Conservation (phyloP, 2,329 filamentous ascomycete genomes). For the Colletotrichum echinochloae region DNA sequence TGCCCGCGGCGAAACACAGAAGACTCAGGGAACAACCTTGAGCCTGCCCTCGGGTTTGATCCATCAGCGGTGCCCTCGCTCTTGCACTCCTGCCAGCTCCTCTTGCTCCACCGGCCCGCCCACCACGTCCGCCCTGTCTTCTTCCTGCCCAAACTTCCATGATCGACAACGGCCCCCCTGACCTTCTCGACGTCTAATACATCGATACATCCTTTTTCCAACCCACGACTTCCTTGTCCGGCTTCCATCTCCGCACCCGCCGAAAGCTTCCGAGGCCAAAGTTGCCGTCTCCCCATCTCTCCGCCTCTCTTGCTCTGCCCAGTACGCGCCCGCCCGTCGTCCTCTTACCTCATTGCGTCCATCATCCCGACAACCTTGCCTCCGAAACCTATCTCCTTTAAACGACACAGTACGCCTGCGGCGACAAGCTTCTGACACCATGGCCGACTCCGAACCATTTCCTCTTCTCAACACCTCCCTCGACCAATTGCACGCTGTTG, state of each 20-base stretch:
- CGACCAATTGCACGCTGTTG: slow-evolving; percentile 59
- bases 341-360: slow-evolving; percentile 13
- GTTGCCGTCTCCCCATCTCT: slow-evolving; percentile 2
- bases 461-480: slow-evolving; percentile 64
- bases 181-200: slow-evolving; percentile 35
- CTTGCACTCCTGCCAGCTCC: slow-evolving; percentile 18
- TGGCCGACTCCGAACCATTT: slow-evolving; percentile 61
- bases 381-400: slow-evolving; percentile 21
- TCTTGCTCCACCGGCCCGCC: slow-evolving; percentile 37
- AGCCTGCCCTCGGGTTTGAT: slow-evolving; percentile 15
- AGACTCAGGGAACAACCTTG: slow-evolving; percentile 38
- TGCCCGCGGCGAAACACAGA: slow-evolving; percentile 36
- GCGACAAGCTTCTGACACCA: slow-evolving; percentile 10
- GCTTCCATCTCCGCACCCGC: slow-evolving; percentile 16
- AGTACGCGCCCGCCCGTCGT: background rate
- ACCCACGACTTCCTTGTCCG: slow-evolving; percentile 12
- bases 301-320: background rate
- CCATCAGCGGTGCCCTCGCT: slow-evolving; percentile 7
- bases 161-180: slow-evolving; percentile 36
- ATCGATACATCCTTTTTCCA: slow-evolving; percentile 28
- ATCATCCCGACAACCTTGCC: slow-evolving; percentile 16
- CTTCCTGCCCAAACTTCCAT: slow-evolving; percentile 33
- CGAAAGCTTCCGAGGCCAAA: slow-evolving; percentile 26
- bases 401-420: slow-evolving; percentile 30
- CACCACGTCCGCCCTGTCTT: slow-evolving; percentile 28